Percentiles rank a stretch among this genome's conserved stretches.
Conservation (phyloP, 345 rosid genomes). For the Eucalyptus tenuipes region DNA sequence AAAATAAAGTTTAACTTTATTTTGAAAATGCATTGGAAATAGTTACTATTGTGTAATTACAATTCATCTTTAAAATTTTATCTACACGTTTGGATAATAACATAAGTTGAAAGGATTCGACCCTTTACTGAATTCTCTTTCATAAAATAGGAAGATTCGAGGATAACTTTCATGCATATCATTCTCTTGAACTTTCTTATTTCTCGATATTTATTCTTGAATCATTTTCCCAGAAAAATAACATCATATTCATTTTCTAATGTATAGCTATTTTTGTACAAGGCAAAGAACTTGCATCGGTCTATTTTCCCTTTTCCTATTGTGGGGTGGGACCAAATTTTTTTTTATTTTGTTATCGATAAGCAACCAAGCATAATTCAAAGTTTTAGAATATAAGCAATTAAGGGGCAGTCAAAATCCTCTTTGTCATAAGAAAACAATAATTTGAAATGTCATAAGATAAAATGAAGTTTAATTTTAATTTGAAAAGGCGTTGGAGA, state of each 20-base stretch:
- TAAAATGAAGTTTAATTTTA: not conserved
- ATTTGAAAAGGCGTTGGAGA: not conserved
- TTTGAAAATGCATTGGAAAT: not conserved
- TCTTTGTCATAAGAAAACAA: accelerated
- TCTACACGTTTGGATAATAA: accelerated
- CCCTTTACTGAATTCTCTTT: not conserved
- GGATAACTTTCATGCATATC: not conserved
- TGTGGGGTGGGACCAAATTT: not conserved
- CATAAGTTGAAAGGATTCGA: not conserved
- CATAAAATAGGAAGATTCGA: not conserved
- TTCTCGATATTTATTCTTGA: not conserved
- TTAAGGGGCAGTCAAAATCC: not conserved
- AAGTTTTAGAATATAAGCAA: not conserved
- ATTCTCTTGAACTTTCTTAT: not conserved
- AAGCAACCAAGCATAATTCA: not conserved
- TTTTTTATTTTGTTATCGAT: not conserved
- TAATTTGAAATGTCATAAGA: not conserved
- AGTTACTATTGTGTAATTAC: not conserved
- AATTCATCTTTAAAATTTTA: accelerated
- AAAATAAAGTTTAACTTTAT: not conserved
- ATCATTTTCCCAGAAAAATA: not conserved
- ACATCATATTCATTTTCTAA: not conserved
- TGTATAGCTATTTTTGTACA: not conserved
- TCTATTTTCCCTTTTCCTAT: not conserved
- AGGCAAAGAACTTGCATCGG: not conserved